Conservation (phyloP, 805 yeast species). For the Lachancea sp. region DNA sequence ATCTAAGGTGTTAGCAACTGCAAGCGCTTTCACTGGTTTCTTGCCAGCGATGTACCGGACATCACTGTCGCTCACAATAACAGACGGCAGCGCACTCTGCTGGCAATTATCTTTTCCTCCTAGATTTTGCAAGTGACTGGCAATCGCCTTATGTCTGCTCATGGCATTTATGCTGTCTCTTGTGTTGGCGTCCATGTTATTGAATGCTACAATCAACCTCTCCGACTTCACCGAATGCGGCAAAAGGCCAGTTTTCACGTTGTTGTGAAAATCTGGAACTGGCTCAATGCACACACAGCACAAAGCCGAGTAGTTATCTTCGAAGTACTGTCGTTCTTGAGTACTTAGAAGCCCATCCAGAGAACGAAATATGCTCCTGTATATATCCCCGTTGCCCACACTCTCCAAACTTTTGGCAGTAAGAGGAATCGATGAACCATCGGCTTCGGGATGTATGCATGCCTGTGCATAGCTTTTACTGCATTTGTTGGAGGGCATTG, state of each 20-base stretch:
- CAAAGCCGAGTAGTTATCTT: conserved; percentile 18
- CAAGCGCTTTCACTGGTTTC: not conserved
- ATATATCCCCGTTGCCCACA: not conserved
- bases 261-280: conserved; percentile 16
- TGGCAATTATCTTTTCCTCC: not conserved
- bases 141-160: conserved; percentile 19
- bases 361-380: conserved; percentile 3
- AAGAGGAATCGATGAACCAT: not conserved
- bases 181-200: conserved; percentile 12
- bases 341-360: conserved; percentile 16
- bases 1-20: not conserved
- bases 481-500: not conserved
- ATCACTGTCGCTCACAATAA: not conserved
- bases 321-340: conserved; percentile 21
- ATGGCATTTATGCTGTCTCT: conserved; percentile 22
- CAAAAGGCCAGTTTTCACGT: conserved; percentile 11
- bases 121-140: not conserved
- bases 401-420: conserved; percentile 3
- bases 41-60: not conserved
- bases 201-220: conserved; percentile 14
- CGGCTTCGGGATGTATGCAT: not conserved
- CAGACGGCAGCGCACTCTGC: not conserved
- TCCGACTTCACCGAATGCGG: conserved; percentile 18
- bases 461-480: not conserved
- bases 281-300: conserved; percentile 22